Evolutionary conservation across 345 rosid genomes (phyloP).

Genomic region (Citrus maxima): DNA sequence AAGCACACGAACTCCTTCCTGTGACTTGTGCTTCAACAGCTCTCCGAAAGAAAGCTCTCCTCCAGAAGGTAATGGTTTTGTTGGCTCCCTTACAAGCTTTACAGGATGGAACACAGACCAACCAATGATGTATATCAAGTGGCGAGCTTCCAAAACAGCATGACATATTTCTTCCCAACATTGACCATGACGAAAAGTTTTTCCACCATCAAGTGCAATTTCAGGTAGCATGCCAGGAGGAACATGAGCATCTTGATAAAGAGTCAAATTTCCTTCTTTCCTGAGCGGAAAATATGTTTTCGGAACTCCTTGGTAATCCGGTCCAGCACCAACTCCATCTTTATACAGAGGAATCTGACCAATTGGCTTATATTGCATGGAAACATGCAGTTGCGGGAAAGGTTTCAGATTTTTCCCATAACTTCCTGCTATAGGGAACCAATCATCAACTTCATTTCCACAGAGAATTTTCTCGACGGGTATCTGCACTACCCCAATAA

Average conservation of each 20-base stretch:
- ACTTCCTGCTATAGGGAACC: conserved; percentile 45
- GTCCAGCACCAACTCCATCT: conserved; percentile 56
- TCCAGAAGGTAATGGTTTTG: conserved; percentile 46
- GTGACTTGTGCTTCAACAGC: conserved; percentile 58
- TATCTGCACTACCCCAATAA: conserved; percentile 55
- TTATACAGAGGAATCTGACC: conserved; percentile 29
- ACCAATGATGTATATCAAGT: conserved; percentile 57
- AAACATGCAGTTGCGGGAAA: conserved; percentile 47
- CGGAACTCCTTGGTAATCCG: conserved; percentile 52
- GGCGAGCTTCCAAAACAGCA: conserved; percentile 61
- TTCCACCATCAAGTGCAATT: conserved; percentile 56
- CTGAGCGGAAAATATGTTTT: conserved; percentile 60
- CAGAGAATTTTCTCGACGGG: conserved; percentile 34
- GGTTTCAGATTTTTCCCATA: conserved; percentile 30
- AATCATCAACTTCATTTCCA: conserved; percentile 42
- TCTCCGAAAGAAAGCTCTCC: conserved; percentile 64
- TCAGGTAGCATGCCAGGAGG: conserved; percentile 46
- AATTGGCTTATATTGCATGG: conserved; percentile 43
- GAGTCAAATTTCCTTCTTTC: conserved; percentile 57
- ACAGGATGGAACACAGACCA: conserved; percentile 64
- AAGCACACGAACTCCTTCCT: conserved; percentile 68
- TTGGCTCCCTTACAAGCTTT: conserved; percentile 64
- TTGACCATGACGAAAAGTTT: conserved; percentile 40
- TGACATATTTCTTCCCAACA: conserved; percentile 83
- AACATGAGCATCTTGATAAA: conserved; percentile 71